Percentiles rank a stretch among this genome's conserved stretches.
phyloP scores from a whole-genome alignment of 2,329 filamentous ascomycete species.

The Colletotrichum incanum region DNA sequence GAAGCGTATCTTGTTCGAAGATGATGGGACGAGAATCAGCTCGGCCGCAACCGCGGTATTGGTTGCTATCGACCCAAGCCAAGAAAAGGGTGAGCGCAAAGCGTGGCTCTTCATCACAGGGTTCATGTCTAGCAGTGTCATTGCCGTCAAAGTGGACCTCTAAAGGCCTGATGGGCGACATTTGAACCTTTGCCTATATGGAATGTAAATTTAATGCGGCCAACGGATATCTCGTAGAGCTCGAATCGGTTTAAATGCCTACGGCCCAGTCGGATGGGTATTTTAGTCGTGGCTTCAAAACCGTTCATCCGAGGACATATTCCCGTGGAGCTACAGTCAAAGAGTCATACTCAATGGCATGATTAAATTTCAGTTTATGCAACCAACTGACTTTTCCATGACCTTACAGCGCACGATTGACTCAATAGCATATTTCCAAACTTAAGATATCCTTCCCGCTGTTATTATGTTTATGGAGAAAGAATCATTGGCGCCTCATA shows the following conservation, averaged over 20 bases:
- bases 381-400: too few species aligned
- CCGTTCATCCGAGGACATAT: too few species aligned
- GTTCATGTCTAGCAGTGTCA: conserved; percentile 63
- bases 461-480: neutral
- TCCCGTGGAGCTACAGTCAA: too few species aligned
- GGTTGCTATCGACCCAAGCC: conserved; percentile 65
- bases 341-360: neutral
- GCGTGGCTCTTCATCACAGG: conserved; percentile 74
- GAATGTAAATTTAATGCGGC: too few species aligned
- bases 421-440: too few species aligned
- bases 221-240: neutral
- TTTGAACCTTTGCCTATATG: neutral
- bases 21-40: conserved; percentile 68
- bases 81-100: conserved; percentile 60
- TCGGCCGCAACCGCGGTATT: conserved; percentile 67
- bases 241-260: neutral
- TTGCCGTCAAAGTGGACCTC: conserved; percentile 69
- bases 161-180: neutral
- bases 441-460: neutral
- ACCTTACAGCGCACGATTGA: neutral
- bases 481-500: conserved; percentile 13
- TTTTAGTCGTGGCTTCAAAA: too few species aligned
- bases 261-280: neutral
- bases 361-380: neutral
- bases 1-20: conserved; percentile 68